A percentile compares a stretch with the other conserved stretches of the same genome.
These are phyloP conservation scores for Acrocalymma vagum DNA, from an alignment of 2,329 filamentous ascomycete genomes.

Conservation along the genomic window DNA sequence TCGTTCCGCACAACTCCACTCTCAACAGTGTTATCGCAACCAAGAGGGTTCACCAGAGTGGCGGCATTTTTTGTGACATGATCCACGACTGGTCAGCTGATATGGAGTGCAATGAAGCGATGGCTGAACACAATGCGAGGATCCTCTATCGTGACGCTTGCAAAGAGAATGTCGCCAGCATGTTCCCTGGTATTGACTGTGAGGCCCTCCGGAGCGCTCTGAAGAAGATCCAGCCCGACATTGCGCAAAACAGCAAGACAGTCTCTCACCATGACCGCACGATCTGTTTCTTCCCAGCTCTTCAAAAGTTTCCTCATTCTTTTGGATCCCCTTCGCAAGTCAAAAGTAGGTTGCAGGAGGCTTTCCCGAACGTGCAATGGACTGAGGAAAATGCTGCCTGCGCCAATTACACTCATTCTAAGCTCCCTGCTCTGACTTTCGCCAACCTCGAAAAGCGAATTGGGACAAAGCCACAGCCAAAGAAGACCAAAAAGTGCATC, in stretches of 20 bases:
- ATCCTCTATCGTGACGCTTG: slow-evolving; percentile 7
- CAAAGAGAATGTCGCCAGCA: neutral
- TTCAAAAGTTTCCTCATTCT: too few relatives aligned
- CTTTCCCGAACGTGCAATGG: too few relatives aligned
- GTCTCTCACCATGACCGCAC: neutral
- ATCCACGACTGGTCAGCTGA: neutral
- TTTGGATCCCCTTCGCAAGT: too few relatives aligned
- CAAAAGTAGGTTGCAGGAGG: too few relatives aligned
- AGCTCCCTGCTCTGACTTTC: neutral
- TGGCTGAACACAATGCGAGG: slow-evolving; percentile 4
- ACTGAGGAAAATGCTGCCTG: too few relatives aligned
- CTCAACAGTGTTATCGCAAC: too few relatives aligned
- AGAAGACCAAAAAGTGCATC: neutral
- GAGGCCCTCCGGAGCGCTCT: slow-evolving; percentile 1
- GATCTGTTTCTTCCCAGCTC: neutral
- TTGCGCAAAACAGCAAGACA: neutral
- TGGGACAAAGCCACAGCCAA: neutral
- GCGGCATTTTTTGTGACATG: slow-evolving; percentile 4
- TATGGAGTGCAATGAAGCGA: slow-evolving; percentile 4
- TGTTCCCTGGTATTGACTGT: slow-evolving; percentile 5
- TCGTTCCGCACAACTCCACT: too few relatives aligned
- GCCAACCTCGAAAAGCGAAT: neutral
- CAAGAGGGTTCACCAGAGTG: too few relatives aligned
- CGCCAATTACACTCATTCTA: too few relatives aligned
- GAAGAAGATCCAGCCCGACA: slow-evolving; percentile 2